Conservation (phyloP, 164 flowering plant genomes). For the Kalanchoe fedtschenkoi region DNA sequence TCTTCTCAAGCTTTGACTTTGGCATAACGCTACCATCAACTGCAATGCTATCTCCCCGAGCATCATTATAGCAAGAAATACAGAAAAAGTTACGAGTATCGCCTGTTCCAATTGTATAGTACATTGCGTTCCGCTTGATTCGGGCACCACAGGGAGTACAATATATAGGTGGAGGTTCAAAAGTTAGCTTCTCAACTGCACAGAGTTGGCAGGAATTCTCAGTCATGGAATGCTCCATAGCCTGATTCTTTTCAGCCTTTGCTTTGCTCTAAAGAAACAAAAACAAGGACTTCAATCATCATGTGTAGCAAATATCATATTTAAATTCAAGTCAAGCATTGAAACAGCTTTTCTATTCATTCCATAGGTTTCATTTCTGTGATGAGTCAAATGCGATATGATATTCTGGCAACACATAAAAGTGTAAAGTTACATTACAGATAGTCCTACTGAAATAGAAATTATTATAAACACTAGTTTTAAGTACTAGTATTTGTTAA, state of each 20-base stretch:
- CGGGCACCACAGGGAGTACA: constrained; percentile 88
- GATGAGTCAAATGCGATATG: too few relatives aligned
- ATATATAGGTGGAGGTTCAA: constrained; percentile 97
- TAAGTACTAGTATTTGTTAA: too few relatives aligned
- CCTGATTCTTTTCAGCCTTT: constrained; percentile 95
- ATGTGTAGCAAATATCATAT: background rate
- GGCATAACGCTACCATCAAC: constrained; percentile 60
- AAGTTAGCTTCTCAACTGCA: constrained; percentile 95
- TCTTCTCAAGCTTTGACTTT: constrained; percentile 77
- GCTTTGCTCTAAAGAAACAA: constrained; percentile 65
- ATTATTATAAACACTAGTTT: too few relatives aligned
- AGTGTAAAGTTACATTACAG: too few relatives aligned
- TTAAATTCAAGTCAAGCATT: too few relatives aligned
- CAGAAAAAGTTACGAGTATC: constrained; percentile 88
- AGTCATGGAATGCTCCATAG: constrained; percentile 85
- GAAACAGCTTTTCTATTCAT: too few relatives aligned
- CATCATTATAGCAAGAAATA: constrained; percentile 88
- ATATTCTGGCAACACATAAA: too few relatives aligned
- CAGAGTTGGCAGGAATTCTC: constrained; percentile 97
- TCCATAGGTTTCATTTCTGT: background rate
- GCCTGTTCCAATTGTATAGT: constrained; percentile 71
- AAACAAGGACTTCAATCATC: background rate
- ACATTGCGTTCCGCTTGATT: constrained; percentile 84
- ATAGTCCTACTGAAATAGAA: too few relatives aligned
- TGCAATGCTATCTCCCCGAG: constrained; percentile 68